Evolutionary conservation across 2,329 filamentous ascomycete genomes (phyloP).

Genomic region (Fusarium vanettenii): DNA sequence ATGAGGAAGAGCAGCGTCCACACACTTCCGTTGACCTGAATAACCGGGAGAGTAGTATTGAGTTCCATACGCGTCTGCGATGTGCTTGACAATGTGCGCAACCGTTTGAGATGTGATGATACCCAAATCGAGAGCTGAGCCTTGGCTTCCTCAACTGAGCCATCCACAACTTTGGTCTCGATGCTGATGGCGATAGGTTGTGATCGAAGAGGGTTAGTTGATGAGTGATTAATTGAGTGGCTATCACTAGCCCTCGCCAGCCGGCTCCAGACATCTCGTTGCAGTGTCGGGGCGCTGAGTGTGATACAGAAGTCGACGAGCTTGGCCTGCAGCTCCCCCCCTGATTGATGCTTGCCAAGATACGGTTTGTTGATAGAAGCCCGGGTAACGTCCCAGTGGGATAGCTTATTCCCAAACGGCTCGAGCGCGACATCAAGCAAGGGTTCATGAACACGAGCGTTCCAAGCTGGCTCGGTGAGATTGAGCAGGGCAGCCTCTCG

Average conservation of each 20-base stretch:
- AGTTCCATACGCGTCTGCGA: background rate
- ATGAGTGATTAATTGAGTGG: conserved; percentile 12
- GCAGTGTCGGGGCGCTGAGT: background rate
- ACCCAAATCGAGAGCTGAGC: conserved; percentile 5
- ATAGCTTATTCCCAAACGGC: background rate
- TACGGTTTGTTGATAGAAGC: background rate
- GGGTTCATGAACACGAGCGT: background rate
- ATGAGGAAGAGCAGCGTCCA: conserved; percentile 8
- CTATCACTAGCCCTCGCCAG: conserved; percentile 2
- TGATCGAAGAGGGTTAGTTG: background rate
- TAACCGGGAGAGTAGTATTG: background rate
- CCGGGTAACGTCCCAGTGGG: background rate
- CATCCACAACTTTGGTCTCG: background rate
- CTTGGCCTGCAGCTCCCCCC: background rate
- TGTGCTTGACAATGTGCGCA: background rate
- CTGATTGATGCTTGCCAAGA: background rate
- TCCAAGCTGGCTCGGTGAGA: background rate
- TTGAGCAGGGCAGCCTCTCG: background rate
- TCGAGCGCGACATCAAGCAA: background rate
- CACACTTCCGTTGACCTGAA: conserved; percentile 8
- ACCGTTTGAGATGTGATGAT: conserved; percentile 4
- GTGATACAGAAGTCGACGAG: background rate
- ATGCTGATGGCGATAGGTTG: conserved; percentile 18
- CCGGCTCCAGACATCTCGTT: background rate
- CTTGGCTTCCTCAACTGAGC: background rate